Percentiles rank a stretch among this genome's conserved stretches.
These are phyloP conservation scores for Helminthosporium solani DNA, from an alignment of 2,329 filamentous ascomycete genomes.

Conservation along the genomic window DNA sequence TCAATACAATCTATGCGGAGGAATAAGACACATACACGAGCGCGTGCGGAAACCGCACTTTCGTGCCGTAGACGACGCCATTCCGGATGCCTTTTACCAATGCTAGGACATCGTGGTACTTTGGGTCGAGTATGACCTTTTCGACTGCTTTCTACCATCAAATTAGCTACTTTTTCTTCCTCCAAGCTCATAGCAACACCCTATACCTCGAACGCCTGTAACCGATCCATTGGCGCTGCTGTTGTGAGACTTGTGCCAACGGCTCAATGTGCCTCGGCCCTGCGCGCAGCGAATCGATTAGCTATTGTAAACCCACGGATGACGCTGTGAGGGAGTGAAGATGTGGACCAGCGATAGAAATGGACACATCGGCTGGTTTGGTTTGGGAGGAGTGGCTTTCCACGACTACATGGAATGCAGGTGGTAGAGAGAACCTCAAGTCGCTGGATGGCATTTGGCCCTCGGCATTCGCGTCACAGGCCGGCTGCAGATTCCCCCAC, in stretches of 20 bases:
- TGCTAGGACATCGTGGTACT: constrained; percentile 80
- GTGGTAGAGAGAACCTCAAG: not conserved
- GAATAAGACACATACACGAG: constrained; percentile 63
- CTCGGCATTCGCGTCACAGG: constrained; percentile 40
- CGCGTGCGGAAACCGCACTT: constrained; percentile 97
- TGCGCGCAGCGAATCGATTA: constrained; percentile 22
- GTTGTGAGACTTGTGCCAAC: constrained; percentile 1
- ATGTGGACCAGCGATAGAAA: not conserved
- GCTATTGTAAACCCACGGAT: not conserved
- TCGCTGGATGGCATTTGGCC: constrained; percentile 23
- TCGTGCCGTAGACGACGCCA: constrained; percentile 93
- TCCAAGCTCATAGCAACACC: not conserved
- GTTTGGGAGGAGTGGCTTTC: not conserved
- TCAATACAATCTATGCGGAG: not conserved
- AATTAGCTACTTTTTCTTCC: constrained; percentile 8
- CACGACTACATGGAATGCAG: not conserved
- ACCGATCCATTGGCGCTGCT: constrained; percentile 29
- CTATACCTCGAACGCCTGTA: constrained; percentile 36
- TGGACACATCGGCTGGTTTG: not conserved
- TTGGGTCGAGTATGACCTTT: constrained; percentile 75
- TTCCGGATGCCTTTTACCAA: constrained; percentile 93
- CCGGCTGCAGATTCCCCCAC: constrained; percentile 35
- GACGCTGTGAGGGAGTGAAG: not conserved
- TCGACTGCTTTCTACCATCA: constrained; percentile 66
- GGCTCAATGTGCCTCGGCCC: constrained; percentile 26